Evolutionary conservation across 805 yeast species (phyloP), one percentile per base, ranked within the genome.

Genomic region (Candida maesae): DNA sequence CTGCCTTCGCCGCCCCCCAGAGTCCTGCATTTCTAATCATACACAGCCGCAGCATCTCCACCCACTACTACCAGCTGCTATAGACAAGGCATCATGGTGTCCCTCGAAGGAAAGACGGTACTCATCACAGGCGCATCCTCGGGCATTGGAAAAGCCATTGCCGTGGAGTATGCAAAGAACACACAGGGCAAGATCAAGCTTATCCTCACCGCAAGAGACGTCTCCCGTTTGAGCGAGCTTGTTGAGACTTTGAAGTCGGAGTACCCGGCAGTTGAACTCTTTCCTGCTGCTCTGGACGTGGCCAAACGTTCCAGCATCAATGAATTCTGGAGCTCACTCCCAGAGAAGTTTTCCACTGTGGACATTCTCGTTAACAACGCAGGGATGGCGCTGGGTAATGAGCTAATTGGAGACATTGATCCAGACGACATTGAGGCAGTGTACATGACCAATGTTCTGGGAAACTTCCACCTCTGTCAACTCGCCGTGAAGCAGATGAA

Each of bases 61-160:
- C n/a, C n/a, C n/a, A n/a, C n/a, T n/a, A n/a, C n/a, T n/a, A n/a
- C n/a, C n/a, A n/a, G n/a, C n/a, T n/a, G n/a, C n/a, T n/a, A n/a
- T n/a, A n/a, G n/a, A n/a, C n/a, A n/a, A n/a, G n/a, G n/a, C n/a
- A n/a, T n/a, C n/a, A n/a, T n/a, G n/a, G n/a, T n/a, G n/a, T n/a
- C n/a, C n/a, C n/a, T n/a, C n/a, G n/a, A n/a, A n/a, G n/a, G n/a
- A n/a, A 89, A 90, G 58, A 78, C 79, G 15, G 73, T 86, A 13
- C 73, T 90, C 24, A 81, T 90, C 55, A 87, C 98, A 16, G 97
- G 97, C 46, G 97, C 97, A 6, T 85, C 95, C 21, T 79, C 95
- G 9, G 98, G 98, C 40, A 91, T 91, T 55, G 98, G 98, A 13
- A 78, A 78, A 51, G 90, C 95, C 39, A 89, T 95, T n/a, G 98